Conservation (phyloP, 2,329 filamentous ascomycete genomes). For the Ascochyta fabae region DNA sequence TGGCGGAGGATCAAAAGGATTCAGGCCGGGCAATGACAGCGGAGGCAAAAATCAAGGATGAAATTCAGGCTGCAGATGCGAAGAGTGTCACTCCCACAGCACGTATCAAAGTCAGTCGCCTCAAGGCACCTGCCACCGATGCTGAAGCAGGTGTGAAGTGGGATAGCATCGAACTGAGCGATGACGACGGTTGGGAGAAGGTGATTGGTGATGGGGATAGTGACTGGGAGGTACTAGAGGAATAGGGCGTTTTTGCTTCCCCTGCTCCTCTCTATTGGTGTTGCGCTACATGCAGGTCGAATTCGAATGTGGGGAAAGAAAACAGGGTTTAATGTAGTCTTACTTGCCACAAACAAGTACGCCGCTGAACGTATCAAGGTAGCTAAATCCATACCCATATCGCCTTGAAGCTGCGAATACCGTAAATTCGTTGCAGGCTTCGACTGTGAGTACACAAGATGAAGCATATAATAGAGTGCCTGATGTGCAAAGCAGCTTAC, state of each 20-base stretch:
- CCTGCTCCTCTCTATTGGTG: not conserved
- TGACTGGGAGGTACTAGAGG: constrained; percentile 11
- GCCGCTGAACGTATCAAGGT: no score
- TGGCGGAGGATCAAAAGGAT: not conserved
- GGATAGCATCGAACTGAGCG: constrained; percentile 5
- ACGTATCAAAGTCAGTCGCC: no score
- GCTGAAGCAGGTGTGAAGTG: not conserved
- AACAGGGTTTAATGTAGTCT: no score
- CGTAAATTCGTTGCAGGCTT: not conserved
- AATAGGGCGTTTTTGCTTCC: not conserved
- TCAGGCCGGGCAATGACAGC: not conserved
- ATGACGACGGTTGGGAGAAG: constrained; percentile 14
- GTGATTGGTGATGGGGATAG: not conserved
- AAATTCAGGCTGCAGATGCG: not conserved
- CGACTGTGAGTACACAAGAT: not conserved
- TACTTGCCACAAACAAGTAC: no score
- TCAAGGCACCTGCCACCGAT: not conserved
- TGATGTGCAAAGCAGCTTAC: no score
- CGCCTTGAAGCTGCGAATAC: not conserved
- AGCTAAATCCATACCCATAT: no score
- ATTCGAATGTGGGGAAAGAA: not conserved
- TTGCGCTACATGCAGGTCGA: not conserved
- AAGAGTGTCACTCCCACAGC: not conserved
- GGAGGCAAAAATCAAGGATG: not conserved
- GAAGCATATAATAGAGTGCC: no score